Percentiles rank a stretch among this genome's conserved stretches.
These are phyloP conservation scores for Cryomyces minteri DNA, from an alignment of 495 filamentous ascomycete species.

Conservation along the genomic window DNA sequence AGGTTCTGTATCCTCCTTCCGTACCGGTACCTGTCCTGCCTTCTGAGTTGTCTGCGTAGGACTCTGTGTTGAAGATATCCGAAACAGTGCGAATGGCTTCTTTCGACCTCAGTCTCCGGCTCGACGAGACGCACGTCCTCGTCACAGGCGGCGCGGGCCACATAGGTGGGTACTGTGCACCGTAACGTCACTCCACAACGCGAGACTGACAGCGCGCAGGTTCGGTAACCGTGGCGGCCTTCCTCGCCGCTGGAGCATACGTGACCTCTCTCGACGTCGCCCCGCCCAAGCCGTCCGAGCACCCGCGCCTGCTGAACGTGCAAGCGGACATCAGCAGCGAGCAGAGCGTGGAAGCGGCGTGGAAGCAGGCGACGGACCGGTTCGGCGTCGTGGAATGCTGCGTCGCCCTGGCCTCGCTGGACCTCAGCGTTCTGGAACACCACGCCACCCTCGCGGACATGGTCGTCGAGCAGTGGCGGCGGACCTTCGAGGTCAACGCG, in stretches of 20 bases:
- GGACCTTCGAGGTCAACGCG: slow-evolving; percentile 22
- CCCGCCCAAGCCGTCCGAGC: not conserved
- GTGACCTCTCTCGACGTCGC: slow-evolving; percentile 23
- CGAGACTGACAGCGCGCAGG: not conserved
- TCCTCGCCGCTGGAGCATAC: slow-evolving; percentile 19
- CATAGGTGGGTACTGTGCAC: slow-evolving; percentile 16
- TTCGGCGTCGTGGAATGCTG: slow-evolving; percentile 21
- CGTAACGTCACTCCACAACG: not conserved
- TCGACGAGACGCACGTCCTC: slow-evolving; percentile 25
- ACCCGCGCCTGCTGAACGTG: not conserved
- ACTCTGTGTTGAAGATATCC: too few relatives aligned
- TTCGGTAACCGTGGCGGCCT: slow-evolving; percentile 8
- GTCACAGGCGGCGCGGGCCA: slow-evolving; percentile 32
- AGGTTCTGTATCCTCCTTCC: too few relatives aligned
- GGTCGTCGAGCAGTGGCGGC: slow-evolving; percentile 17
- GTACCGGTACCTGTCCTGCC: too few relatives aligned
- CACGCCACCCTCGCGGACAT: slow-evolving; percentile 17
- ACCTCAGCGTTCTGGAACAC: slow-evolving; percentile 21
- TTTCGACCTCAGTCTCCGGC: slow-evolving; percentile 14
- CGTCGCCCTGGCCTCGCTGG: slow-evolving; percentile 23
- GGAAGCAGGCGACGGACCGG: slow-evolving; percentile 8
- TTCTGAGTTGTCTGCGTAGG: too few relatives aligned
- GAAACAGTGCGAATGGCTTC: not conserved
- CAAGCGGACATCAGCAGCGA: slow-evolving; percentile 19
- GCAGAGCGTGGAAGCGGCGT: slow-evolving; percentile 12